phyloP scores from a whole-genome alignment of 495 filamentous ascomycete species.

The Talaromyces trachyspermus region DNA sequence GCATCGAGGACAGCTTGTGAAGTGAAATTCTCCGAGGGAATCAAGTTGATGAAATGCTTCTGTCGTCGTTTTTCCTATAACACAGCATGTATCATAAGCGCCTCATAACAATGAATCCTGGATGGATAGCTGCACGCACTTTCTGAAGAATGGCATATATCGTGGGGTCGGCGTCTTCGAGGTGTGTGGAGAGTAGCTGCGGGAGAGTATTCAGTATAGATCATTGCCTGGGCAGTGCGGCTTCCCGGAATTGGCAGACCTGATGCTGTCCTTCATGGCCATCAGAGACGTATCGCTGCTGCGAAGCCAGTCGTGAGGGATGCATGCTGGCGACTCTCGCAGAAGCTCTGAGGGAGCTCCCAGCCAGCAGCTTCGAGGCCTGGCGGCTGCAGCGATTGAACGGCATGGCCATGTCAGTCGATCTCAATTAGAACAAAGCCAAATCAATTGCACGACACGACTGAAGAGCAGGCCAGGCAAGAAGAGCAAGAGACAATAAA shows the following conservation, averaged over 20 bases:
- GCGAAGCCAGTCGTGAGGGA: conserved; percentile 17
- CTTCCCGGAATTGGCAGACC: too few species aligned
- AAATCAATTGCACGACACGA: too few species aligned
- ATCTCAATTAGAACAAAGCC: not conserved
- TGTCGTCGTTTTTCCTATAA: conserved; percentile 94
- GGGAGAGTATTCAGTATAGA: too few species aligned
- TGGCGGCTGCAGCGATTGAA: conserved; percentile 36
- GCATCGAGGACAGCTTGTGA: conserved; percentile 95
- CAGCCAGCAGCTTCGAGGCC: conserved; percentile 31
- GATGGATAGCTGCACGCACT: conserved; percentile 46
- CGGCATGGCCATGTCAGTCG: conserved; percentile 22
- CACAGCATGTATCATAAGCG: too few species aligned
- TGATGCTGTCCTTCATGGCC: conserved; percentile 36
- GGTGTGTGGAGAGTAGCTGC: conserved; percentile 70
- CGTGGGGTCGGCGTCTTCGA: conserved; percentile 79
- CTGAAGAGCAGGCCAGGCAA: too few species aligned
- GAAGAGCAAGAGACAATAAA: not conserved
- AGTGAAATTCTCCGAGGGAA: conserved; percentile 99
- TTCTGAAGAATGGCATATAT: conserved; percentile 85
- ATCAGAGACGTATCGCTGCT: conserved; percentile 31
- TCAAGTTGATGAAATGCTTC: conserved; percentile 96
- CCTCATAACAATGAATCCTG: not conserved
- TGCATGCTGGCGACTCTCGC: conserved; percentile 13
- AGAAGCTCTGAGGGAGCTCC: conserved; percentile 17
- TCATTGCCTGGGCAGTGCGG: too few species aligned